Conservation (phyloP, 805 yeast genomes). For the Lachancea nothofagi region DNA sequence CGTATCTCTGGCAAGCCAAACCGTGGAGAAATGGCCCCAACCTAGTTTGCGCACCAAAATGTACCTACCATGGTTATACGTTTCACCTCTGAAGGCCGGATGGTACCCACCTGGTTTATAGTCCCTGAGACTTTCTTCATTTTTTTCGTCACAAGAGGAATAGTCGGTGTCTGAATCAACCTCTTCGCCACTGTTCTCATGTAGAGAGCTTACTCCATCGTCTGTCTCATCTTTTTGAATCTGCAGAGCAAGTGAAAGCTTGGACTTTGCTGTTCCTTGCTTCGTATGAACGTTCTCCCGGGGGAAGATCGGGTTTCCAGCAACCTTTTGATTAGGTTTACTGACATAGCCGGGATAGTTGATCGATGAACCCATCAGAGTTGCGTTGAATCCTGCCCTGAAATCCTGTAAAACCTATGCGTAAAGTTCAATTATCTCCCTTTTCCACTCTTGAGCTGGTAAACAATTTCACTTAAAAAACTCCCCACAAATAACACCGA, state of each 20-base stretch:
- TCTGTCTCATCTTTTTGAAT: constrained; percentile 8
- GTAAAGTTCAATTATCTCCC: neutral
- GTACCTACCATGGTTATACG: constrained; percentile 69
- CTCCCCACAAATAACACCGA: too few species aligned
- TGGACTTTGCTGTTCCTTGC: constrained; percentile 17
- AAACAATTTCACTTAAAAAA: too few species aligned
- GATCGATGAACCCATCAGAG: constrained; percentile 18
- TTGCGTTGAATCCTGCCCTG: neutral
- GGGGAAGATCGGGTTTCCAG: constrained; percentile 9
- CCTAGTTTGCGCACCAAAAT: constrained; percentile 84
- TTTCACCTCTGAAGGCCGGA: constrained; percentile 86
- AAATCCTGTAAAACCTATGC: neutral
- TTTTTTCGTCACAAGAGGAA: constrained; percentile 39
- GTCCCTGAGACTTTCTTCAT: constrained; percentile 84
- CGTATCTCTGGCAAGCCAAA: constrained; percentile 75
- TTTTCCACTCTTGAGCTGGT: too few species aligned
- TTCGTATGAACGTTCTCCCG: constrained; percentile 9
- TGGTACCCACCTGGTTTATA: constrained; percentile 94
- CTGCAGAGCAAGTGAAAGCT: constrained; percentile 25
- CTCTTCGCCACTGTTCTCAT: constrained; percentile 18
- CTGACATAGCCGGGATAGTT: constrained; percentile 18
- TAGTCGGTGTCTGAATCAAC: constrained; percentile 34
- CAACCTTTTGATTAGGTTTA: constrained; percentile 8
- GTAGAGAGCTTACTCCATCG: neutral
- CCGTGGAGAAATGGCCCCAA: constrained; percentile 98